Base-by-base conservation (phyloP, 768 basidiomycete genomes). In the Tricholoma flavovirens region DNA sequence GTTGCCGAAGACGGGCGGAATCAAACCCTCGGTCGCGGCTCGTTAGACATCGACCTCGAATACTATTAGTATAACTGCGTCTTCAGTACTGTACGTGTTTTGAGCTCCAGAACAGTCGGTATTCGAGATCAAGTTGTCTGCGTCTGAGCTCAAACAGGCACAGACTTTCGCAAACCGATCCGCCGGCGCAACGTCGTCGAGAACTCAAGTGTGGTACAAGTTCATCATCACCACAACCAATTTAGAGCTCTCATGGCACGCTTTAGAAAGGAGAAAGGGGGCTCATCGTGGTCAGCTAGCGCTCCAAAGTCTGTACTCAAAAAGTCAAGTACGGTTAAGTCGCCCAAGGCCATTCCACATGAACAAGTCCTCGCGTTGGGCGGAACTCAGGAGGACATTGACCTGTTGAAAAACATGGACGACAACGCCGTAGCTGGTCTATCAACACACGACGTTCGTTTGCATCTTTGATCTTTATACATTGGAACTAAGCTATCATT, bases 311-410 rank as follows among this genome's bases (percentile, higher is more conserved):
- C 55, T 33, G 24, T 48, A 15, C 17, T 52, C 5, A 60, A 49
- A 21, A 62, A 58, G 22, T 29, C 54, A 5, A 59, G 56, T 17
- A 36, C 57, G 3, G 59, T 53, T 22, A 62, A 59, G 33, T 59
- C 61, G 14, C 43, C 43, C 11, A 62, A 64, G 51, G 54, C 54
- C 4, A 42, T 63, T 53, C 49, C 70, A 45, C 71, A 69, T 56
- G 62, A 69, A 8, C 70, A 73, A 52, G 65, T 81, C 5, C 58
- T 67, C 6, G 73, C 76, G 1, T 62, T 82, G 2, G 82, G 80
- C 21, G 81, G 79, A 19, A 76, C 73, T 36, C 73, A 75, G 32
- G 75, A 72, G 15, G 81, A 83, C 59, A 65, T 72, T n/a, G 72
- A 76, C 21, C 60, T 82, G 29, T 58, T 81, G 49, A 75, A 76